Conservation (phyloP, 2,329 filamentous ascomycete genomes). For the Aspergillus calidoustus region DNA sequence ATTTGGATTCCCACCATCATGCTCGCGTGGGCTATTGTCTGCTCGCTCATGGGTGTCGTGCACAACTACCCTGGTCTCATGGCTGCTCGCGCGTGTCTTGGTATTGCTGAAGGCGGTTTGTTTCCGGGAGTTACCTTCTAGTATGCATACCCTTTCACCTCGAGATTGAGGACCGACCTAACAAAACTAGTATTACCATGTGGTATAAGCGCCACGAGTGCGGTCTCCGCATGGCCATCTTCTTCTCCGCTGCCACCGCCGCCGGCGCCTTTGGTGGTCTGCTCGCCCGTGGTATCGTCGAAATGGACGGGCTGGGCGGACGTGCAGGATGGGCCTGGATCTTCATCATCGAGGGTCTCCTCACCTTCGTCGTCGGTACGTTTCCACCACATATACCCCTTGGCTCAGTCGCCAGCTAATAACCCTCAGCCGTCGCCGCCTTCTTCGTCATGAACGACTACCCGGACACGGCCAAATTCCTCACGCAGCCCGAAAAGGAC, state of each 20-base stretch:
- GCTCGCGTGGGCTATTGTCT: conserved; percentile 40
- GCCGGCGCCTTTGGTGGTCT: conserved; percentile 23
- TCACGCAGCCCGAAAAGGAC: conserved; percentile 8
- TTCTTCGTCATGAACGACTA: conserved; percentile 23
- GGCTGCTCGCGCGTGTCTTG: conserved; percentile 53
- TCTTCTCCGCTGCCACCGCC: conserved; percentile 20
- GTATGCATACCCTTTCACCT: neutral
- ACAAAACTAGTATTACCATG: conserved; percentile 9
- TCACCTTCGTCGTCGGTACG: conserved; percentile 16
- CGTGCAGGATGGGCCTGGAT: conserved; percentile 17
- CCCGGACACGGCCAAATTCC: conserved; percentile 20
- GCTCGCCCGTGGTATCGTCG: conserved; percentile 16
- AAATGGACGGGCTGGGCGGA: conserved; percentile 6
- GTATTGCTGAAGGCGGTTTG: conserved; percentile 48
- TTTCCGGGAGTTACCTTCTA: conserved; percentile 22
- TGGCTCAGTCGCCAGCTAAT: neutral
- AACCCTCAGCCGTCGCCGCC: conserved; percentile 8
- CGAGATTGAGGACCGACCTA: neutral
- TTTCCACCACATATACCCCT: no score
- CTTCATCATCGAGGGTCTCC: conserved; percentile 19
- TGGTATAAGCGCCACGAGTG: conserved; percentile 22
- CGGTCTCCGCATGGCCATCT: conserved; percentile 21
- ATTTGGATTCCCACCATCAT: conserved; percentile 59
- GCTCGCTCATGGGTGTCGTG: conserved; percentile 56
- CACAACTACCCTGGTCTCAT: conserved; percentile 56